phyloP scores from a whole-genome alignment of 345 rosid species.

The Arabidopsis thaliana region TAIR10.1 NC_003076.8:1118001-1118500 shows the following conservation, averaged over 20 bases:
- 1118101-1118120: neutral
- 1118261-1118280: slow-evolving; percentile 2
- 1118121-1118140: neutral
- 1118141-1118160: slow-evolving; percentile 7
- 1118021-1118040: slow-evolving; percentile 2
- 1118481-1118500: too few species aligned
- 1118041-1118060: neutral
- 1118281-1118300: slow-evolving; percentile 2
- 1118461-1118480: neutral
- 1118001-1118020: neutral
- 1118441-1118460: neutral
- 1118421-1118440: slow-evolving; percentile 20
- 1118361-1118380: slow-evolving; percentile 22
- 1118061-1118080: neutral
- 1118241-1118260: neutral
- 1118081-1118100: neutral
- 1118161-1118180: slow-evolving; percentile 4
- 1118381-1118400: slow-evolving; percentile 18
- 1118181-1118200: neutral
- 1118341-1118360: slow-evolving; percentile 2
- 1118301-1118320: slow-evolving; percentile 17
- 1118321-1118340: slow-evolving; percentile 7
- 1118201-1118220: slow-evolving; percentile 4
- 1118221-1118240: slow-evolving; percentile 20
- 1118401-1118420: neutral